Evolutionary conservation across 371 early-diverging fungal species (phyloP).

Genomic region (Entomophthora muscae): DNA sequence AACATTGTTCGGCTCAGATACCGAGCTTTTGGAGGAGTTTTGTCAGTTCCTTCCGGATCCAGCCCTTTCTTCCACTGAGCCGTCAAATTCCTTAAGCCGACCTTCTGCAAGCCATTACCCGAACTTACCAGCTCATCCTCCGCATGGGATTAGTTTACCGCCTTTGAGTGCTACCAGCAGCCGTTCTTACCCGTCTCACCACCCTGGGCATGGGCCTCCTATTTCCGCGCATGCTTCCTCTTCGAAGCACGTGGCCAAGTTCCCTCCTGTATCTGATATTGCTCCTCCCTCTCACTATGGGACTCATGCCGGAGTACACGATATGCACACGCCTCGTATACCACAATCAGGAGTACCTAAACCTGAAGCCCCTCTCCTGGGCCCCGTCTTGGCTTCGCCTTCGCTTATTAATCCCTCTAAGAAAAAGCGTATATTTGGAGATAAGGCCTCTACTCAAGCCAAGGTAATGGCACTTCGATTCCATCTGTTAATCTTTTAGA

Average conservation of each 20-base stretch:
- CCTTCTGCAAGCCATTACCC: neutral
- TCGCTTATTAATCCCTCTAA: neutral
- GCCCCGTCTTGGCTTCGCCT: neutral
- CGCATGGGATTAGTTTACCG: slow-evolving; percentile 6
- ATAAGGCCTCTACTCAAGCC: slow-evolving; percentile 14
- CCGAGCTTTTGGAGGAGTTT: slow-evolving; percentile 87
- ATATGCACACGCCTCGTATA: neutral
- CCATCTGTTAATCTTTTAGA: slow-evolving; percentile 7
- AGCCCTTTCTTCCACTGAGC: neutral
- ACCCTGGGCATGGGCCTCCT: neutral
- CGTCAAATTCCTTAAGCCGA: neutral
- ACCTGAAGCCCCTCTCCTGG: neutral
- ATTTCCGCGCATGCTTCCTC: slow-evolving; percentile 19
- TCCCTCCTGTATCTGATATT: neutral
- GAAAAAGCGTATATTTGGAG: slow-evolving; percentile 4
- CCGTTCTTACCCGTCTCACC: neutral
- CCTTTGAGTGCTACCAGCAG: slow-evolving; percentile 13
- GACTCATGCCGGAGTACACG: neutral
- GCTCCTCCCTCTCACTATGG: neutral
- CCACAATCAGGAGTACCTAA: neutral
- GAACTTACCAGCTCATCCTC: neutral
- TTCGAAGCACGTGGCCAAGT: slow-evolving; percentile 1
- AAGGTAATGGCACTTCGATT: slow-evolving; percentile 15
- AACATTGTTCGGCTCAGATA: slow-evolving; percentile 57
- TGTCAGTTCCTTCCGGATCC: slow-evolving; percentile 88